Base-by-base conservation (phyloP, 2,329 filamentous ascomycete species). In the Graphiopsis chlorocephala region DNA sequence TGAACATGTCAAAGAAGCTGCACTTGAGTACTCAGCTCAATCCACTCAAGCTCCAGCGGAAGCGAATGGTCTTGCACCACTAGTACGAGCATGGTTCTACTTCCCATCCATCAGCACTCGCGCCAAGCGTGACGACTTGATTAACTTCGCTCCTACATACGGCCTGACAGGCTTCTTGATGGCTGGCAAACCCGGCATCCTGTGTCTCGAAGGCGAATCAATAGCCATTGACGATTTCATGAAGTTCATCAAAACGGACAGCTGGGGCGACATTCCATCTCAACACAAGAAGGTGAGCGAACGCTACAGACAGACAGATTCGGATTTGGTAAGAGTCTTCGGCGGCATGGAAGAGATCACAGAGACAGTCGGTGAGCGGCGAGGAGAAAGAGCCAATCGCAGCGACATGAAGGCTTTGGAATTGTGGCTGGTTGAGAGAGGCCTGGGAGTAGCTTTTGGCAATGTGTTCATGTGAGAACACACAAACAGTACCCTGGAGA, bases 281-380 rank as follows among this genome's bases (percentile, higher is more conserved):
- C 81, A 86, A 64, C 86, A 88, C 67, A 88, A 88, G 68, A 88
- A 88, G 69, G 85, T 88, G 42, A 86, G 82, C 71, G 86, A 88
- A 75, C 74, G 83, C 11, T 81, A 80, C 64, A 72, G 84, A 0
- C 83, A 86, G 70, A 70, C 70, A 25, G 58, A 65, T 33, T 52
- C 64, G 0, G 72, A 70, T 2, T 65, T 77, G 15, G 59, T 65
- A 31, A 75, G 83, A 23, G 81, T 80, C 3, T 84, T 89, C 66
- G 67, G 69, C 6, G 83, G 84, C 31, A 89, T 90, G 82, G 77
- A 78, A 26, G 83, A 86, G 68, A 85, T 88, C 35, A 85, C 84
- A 1, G 83, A 83, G 61, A 66, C 75, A 17, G 81, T 81, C 1
- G 81, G 83, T 69, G 78, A 79, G 28, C 48, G 60, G 69, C 71